A percentile compares a stretch with the other conserved stretches of the same genome.
Conservation (phyloP, 352 stramenopile species). For the Discostella stelligera region DNA sequence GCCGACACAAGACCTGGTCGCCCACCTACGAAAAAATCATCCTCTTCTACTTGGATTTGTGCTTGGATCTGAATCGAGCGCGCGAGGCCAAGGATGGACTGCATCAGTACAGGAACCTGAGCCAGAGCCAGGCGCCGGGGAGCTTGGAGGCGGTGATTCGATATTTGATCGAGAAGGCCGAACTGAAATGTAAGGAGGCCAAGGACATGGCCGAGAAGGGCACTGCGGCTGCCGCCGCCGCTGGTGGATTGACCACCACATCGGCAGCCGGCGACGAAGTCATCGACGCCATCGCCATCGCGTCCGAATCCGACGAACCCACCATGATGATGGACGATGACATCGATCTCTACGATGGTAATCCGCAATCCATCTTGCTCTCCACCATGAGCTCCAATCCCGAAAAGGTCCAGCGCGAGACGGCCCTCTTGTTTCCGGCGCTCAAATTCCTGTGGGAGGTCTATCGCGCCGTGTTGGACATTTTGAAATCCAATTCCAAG, state of each 20-base stretch:
- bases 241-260: background rate
- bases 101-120: slow-evolving; percentile 97
- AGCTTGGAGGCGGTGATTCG: slow-evolving; percentile 93
- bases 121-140: slow-evolving; percentile 90
- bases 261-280: background rate
- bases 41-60: slow-evolving; percentile 94
- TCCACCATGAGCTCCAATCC: slow-evolving; percentile 95
- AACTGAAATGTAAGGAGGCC: slow-evolving; percentile 85
- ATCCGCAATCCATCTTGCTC: slow-evolving; percentile 89
- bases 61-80: slow-evolving; percentile 89
- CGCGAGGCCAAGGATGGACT: slow-evolving; percentile 96
- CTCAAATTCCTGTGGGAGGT: slow-evolving; percentile 96
- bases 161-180: slow-evolving; percentile 86
- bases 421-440: slow-evolving; percentile 88
- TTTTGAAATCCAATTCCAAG: slow-evolving; percentile 95
- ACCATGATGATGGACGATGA: slow-evolving; percentile 71
- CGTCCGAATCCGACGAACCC: slow-evolving; percentile 80
- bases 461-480: slow-evolving; percentile 96
- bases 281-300: slow-evolving; percentile 2
- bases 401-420: slow-evolving; percentile 92
- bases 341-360: slow-evolving; percentile 89
- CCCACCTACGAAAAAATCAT: slow-evolving; percentile 97
- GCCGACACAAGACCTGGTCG: slow-evolving; percentile 95
- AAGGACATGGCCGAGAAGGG: slow-evolving; percentile 86
- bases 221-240: slow-evolving; percentile 42